Conservation (phyloP, 768 basidiomycete species). For the Stropharia rugosoannulata region DNA sequence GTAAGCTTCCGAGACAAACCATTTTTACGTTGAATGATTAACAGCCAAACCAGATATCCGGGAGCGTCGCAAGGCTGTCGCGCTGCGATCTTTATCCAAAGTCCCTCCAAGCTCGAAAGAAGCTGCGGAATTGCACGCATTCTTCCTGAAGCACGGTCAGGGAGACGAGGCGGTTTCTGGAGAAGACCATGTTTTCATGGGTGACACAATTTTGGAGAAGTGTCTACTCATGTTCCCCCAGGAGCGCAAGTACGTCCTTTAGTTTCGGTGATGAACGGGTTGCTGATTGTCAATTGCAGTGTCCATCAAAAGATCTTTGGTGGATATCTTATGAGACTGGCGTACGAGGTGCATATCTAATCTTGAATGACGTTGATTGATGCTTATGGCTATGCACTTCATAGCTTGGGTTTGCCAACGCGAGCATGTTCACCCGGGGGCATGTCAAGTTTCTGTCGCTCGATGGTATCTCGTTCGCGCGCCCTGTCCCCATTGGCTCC, state of each 20-base stretch:
- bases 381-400: not conserved
- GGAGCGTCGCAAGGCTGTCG: conserved; percentile 49
- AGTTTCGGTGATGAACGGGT: not conserved
- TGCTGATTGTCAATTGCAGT: conserved; percentile 31
- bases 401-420: conserved; percentile 73
- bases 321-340: conserved; percentile 65
- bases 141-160: conserved; percentile 61
- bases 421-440: conserved; percentile 65
- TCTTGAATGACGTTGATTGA: not conserved
- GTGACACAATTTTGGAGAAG: conserved; percentile 67
- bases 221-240: conserved; percentile 83
- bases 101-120: conserved; percentile 76
- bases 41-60: conserved; percentile 50
- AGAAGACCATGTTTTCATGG: conserved; percentile 66
- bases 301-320: conserved; percentile 85
- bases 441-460: conserved; percentile 73
- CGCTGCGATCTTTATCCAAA: conserved; percentile 60
- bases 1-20: conserved; percentile 19
- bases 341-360: conserved; percentile 56
- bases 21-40: not conserved
- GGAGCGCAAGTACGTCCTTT: conserved; percentile 66
- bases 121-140: conserved; percentile 64
- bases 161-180: conserved; percentile 17
- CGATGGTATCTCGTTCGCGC: conserved; percentile 76
- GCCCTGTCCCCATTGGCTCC: conserved; percentile 83